phyloP scores from a whole-genome alignment of 1,139 yeast species.

The Taiozyma sp. region DNA sequence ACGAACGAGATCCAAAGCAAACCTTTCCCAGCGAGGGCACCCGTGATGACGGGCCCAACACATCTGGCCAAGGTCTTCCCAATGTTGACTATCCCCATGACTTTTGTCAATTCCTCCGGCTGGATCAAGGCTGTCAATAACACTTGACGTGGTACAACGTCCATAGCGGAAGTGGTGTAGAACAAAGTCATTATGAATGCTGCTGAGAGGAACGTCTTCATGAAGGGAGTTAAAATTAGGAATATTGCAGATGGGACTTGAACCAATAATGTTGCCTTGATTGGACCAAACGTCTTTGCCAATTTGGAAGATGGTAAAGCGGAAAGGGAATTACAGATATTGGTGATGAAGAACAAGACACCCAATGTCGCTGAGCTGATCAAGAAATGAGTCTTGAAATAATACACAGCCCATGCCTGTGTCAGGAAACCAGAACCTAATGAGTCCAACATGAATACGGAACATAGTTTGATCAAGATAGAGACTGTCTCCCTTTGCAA shows the following conservation, averaged over 20 bases:
- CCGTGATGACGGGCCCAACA: constrained; percentile 76
- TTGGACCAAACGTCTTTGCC: constrained; percentile 69
- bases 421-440: constrained; percentile 88
- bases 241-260: constrained; percentile 76
- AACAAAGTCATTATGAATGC: constrained; percentile 25
- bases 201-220: constrained; percentile 22
- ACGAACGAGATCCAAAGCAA: constrained; percentile 52
- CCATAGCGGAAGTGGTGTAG: constrained; percentile 61
- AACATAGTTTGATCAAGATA: constrained; percentile 31
- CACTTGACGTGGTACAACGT: constrained; percentile 86
- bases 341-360: constrained; percentile 54
- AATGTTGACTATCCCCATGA: constrained; percentile 80
- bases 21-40: constrained; percentile 53
- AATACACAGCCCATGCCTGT: constrained; percentile 81
- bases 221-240: constrained; percentile 49
- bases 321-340: constrained; percentile 53
- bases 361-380: constrained; percentile 35
- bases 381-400: constrained; percentile 39
- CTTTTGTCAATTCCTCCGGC: constrained; percentile 60
- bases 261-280: constrained; percentile 65
- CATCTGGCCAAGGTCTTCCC: constrained; percentile 83
- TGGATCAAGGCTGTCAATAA: constrained; percentile 63
- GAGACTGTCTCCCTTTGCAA: constrained; percentile 26
- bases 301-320: constrained; percentile 61
- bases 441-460: constrained; percentile 68